Evolutionary conservation across 495 filamentous ascomycete genomes (phyloP), one percentile per base, ranked within the genome.

Genomic region (Penicillium maclennaniae): DNA sequence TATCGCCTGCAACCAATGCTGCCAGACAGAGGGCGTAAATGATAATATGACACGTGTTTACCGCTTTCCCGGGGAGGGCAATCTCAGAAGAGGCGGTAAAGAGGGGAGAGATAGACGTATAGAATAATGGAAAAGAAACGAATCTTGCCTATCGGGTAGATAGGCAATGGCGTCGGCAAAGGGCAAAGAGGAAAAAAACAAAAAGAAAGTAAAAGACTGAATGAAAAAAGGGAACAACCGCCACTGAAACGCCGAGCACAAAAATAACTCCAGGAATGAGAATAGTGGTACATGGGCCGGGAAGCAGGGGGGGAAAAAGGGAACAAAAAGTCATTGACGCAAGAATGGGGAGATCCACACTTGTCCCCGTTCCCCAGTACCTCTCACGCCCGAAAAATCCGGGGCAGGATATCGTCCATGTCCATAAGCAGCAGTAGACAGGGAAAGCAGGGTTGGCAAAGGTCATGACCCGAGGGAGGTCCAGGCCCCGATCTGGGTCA

Each of bases 41-140:
- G 51, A 34, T 53, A 56, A 47, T 60, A 43, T 56, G 58, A 60
- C 58, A 60, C 58, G 58, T 60, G 58, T 34, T 34, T 60, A 54
- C 42, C 36, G 16, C 58, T 60, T 41, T 36, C 58, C n/a, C n/a
- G n/a, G 31, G 31, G 31, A 14, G 1, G 31, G 10, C n/a, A n/a
- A n/a, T 14, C 31, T 7, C 27, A 3, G 10, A 12, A 31, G 27
- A 34, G 31, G 45, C 45, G 53, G 58, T 44, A 31, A 41, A 49
- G n/a, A 27, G 41, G 34, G 45, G 40, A 47, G 39, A 45, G 38
- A 23, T 23, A 43, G 44, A 43, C 10, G 31, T 34, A 34, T 34
- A 34, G 31, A 34, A 9, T 12, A 12, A 14, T 34, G 31, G n/a
- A n/a, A 34, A 34, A 12, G 10, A 14, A 14, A 34, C n/a, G 23